Conservation (phyloP, 1,284 basidiomycete species). For the Gomphus sp. region DNA sequence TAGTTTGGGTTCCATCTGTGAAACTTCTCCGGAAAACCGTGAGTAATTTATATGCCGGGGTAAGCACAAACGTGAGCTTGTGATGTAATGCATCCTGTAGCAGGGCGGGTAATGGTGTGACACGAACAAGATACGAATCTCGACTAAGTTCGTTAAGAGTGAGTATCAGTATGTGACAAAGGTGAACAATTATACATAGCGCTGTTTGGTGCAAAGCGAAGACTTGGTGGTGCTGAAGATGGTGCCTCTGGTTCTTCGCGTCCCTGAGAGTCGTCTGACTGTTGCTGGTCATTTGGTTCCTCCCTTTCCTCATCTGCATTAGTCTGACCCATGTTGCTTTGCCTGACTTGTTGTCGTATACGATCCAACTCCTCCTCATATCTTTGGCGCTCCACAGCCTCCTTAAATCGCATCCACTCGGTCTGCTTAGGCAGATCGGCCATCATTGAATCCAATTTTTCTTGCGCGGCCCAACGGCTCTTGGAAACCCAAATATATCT, state of each 20-base stretch:
- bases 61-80: constrained; percentile 6
- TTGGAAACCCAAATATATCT: constrained; percentile 65
- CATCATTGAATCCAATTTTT: constrained; percentile 52
- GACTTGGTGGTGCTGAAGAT: not conserved
- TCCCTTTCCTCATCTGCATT: not conserved
- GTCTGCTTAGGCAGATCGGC: constrained; percentile 43
- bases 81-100: constrained; percentile 4
- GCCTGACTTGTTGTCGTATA: not conserved
- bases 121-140: constrained; percentile 2
- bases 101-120: constrained; percentile 2
- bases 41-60: constrained; percentile 4
- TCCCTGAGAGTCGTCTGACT: not conserved
- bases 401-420: constrained; percentile 29
- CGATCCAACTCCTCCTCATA: constrained; percentile 12
- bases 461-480: constrained; percentile 40
- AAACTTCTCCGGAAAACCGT: constrained; percentile 4
- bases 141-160: not conserved
- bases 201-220: not conserved
- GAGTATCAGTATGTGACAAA: not conserved
- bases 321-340: not conserved
- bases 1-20: constrained; percentile 4
- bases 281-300: not conserved
- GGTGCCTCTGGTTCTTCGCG: not conserved
- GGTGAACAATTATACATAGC: constrained; percentile 1
- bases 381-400: constrained; percentile 32